These are phyloP conservation scores for Penicillium sp. DNA, from an alignment of 2,329 filamentous ascomycete genomes.

Conservation along the genomic window DNA sequence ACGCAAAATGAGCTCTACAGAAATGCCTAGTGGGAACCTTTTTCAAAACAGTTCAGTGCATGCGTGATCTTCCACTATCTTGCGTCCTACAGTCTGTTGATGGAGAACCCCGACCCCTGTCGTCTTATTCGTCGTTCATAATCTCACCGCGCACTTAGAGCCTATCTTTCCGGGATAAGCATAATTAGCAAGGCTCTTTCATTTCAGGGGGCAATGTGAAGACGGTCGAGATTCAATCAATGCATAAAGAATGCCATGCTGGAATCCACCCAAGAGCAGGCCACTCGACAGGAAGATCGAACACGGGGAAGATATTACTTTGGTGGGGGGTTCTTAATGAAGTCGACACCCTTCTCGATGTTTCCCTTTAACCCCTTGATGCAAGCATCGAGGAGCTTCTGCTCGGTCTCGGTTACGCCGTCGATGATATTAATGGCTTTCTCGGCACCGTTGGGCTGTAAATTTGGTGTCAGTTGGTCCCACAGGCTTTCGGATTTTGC, in stretches of 20 bases:
- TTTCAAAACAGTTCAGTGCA: not conserved
- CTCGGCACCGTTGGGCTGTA: slow-evolving; percentile 75
- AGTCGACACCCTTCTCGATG: slow-evolving; percentile 89
- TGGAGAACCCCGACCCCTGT: slow-evolving; percentile 9
- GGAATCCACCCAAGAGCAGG: slow-evolving; percentile 12
- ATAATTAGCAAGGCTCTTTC: slow-evolving; percentile 37
- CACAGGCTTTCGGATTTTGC: not conserved
- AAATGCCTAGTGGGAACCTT: not conserved
- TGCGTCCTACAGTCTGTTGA: slow-evolving; percentile 8
- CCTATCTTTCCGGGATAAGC: slow-evolving; percentile 43
- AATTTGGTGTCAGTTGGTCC: slow-evolving; percentile 34
- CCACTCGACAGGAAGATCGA: slow-evolving; percentile 19
- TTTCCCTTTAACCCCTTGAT: slow-evolving; percentile 82
- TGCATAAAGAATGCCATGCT: slow-evolving; percentile 7
- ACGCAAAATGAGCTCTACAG: not conserved
- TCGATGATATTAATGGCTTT: slow-evolving; percentile 78
- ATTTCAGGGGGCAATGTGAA: slow-evolving; percentile 17
- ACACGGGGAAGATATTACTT: slow-evolving; percentile 65
- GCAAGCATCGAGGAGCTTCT: slow-evolving; percentile 74
- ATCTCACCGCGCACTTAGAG: slow-evolving; percentile 39
- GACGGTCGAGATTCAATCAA: slow-evolving; percentile 2
- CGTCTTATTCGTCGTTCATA: slow-evolving; percentile 26
- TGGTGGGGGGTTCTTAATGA: slow-evolving; percentile 81
- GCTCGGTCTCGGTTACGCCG: slow-evolving; percentile 78
- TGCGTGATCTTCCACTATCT: slow-evolving; percentile 18